A percentile compares a stretch with the other conserved stretches of the same genome.
These are phyloP conservation scores for Clarireedia paspali DNA, from an alignment of 2,329 filamentous ascomycete genomes.

Conservation along the genomic window DNA sequence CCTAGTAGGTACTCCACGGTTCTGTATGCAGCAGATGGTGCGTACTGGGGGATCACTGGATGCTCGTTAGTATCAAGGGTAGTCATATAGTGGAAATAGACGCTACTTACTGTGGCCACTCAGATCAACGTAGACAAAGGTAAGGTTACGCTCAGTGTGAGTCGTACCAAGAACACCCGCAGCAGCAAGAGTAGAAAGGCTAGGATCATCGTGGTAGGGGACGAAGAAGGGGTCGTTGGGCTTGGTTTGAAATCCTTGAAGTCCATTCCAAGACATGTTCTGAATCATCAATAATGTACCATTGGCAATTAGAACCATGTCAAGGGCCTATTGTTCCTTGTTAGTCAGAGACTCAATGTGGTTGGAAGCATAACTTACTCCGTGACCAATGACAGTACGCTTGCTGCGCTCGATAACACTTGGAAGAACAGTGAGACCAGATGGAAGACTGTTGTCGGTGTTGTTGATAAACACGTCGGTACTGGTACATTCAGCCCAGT, in stretches of 20 bases:
- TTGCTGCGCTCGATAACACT: constrained; percentile 65
- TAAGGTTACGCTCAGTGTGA: constrained; percentile 69
- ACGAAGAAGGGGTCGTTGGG: constrained; percentile 30
- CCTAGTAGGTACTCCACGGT: constrained; percentile 72
- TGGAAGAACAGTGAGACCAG: constrained; percentile 52
- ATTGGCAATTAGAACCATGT: constrained; percentile 51
- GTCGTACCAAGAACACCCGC: constrained; percentile 62
- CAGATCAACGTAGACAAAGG: constrained; percentile 27
- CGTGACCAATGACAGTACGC: constrained; percentile 68
- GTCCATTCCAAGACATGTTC: constrained; percentile 61
- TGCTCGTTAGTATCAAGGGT: constrained; percentile 4
- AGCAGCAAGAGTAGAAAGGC: constrained; percentile 60
- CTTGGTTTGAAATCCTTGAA: constrained; percentile 47
- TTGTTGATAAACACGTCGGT: constrained; percentile 38
- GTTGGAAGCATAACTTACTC: constrained; percentile 32
- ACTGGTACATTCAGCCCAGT: constrained; percentile 50
- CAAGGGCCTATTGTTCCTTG: constrained; percentile 29
- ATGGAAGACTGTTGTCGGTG: constrained; percentile 46
- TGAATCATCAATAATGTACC: constrained; percentile 53
- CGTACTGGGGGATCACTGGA: constrained; percentile 49
- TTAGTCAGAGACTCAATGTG: constrained; percentile 30
- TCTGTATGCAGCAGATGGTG: constrained; percentile 59
- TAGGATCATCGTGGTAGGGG: constrained; percentile 55
- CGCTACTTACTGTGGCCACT: constrained; percentile 50
- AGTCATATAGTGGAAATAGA: constrained; percentile 19